Percentiles rank a stretch among this genome's conserved stretches.
Conservation (phyloP, 371 early-diverging fungal genomes). For the Homolaphlyctis polyrhiza region DNA sequence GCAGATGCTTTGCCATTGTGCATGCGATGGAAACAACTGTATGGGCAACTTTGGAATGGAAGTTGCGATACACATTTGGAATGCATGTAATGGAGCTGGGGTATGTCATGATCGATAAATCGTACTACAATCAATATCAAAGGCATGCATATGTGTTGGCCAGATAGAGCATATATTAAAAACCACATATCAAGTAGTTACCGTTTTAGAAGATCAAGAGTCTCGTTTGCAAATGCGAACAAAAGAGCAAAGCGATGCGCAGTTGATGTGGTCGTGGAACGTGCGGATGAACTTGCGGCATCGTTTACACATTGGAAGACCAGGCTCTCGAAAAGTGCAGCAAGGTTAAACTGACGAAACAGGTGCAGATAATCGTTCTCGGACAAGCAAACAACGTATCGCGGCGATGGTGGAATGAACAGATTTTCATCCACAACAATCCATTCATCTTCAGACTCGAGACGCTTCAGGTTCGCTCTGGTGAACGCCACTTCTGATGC, state of each 20-base stretch:
- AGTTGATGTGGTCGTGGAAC: too few species aligned
- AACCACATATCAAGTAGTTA: too few species aligned
- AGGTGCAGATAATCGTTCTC: constrained; percentile 59
- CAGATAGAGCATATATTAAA: too few species aligned
- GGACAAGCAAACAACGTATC: constrained; percentile 28
- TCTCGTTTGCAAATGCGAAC: background rate
- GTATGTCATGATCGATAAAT: too few species aligned
- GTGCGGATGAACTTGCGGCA: too few species aligned
- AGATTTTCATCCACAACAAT: constrained; percentile 29
- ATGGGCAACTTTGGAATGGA: too few species aligned
- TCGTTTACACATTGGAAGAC: constrained; percentile 1
- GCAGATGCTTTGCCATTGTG: background rate
- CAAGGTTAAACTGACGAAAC: constrained; percentile 54
- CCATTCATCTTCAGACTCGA: constrained; percentile 29
- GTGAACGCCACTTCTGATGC: constrained; percentile 6
- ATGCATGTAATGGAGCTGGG: too few species aligned
- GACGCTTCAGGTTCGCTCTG: constrained; percentile 14
- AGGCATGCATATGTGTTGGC: too few species aligned
- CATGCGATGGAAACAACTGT: background rate
- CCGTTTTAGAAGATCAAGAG: background rate
- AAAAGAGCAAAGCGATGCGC: background rate
- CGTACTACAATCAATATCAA: too few species aligned
- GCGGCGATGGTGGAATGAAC: background rate
- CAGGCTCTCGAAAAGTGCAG: background rate
- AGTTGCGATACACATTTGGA: too few species aligned